A percentile compares a stretch with the other conserved stretches of the same genome.
phyloP scores from a whole-genome alignment of 2,329 filamentous ascomycete genomes.

The Cytospora mali region DNA sequence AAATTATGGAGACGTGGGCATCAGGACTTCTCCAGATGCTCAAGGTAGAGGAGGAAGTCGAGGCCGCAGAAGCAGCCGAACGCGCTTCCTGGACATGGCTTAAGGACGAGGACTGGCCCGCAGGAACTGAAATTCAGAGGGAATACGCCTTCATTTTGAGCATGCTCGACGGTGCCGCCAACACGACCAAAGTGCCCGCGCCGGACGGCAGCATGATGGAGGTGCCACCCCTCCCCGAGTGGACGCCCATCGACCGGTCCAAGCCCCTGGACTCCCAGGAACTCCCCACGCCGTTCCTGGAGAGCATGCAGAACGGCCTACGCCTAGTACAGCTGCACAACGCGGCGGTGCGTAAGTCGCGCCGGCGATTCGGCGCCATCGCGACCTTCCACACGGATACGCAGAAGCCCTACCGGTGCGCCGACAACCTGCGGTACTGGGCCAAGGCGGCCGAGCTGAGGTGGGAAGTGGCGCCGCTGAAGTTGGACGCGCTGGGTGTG shows the following conservation, averaged over 20 bases:
- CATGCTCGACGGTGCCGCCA: constrained; percentile 49
- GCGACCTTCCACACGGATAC: constrained; percentile 90
- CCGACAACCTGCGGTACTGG: constrained; percentile 95
- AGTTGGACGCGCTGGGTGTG: constrained; percentile 82
- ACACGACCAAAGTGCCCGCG: constrained; percentile 23
- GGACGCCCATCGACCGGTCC: constrained; percentile 58
- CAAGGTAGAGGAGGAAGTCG: constrained; percentile 73
- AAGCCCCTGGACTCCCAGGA: constrained; percentile 35
- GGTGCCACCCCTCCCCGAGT: constrained; percentile 65
- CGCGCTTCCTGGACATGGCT: constrained; percentile 81
- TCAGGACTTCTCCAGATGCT: constrained; percentile 76
- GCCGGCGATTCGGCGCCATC: constrained; percentile 85
- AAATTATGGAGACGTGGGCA: constrained; percentile 79
- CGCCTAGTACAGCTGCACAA: constrained; percentile 89
- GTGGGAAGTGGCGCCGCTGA: constrained; percentile 78
- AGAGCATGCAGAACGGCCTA: constrained; percentile 74
- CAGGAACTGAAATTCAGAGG: constrained; percentile 66
- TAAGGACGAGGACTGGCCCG: constrained; percentile 71
- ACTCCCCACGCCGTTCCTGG: constrained; percentile 74
- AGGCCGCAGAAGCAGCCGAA: constrained; percentile 71
- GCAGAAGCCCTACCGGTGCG: constrained; percentile 88
- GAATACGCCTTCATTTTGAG: constrained; percentile 82
- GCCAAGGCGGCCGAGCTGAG: constrained; percentile 92
- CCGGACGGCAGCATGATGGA: constrained; percentile 46
- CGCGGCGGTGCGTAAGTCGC: constrained; percentile 79